Evolutionary conservation across 202 grass and related monocot species (phyloP), one percentile per base, ranked within the genome.

Genomic region (Cymbopogon flexuosus): DNA sequence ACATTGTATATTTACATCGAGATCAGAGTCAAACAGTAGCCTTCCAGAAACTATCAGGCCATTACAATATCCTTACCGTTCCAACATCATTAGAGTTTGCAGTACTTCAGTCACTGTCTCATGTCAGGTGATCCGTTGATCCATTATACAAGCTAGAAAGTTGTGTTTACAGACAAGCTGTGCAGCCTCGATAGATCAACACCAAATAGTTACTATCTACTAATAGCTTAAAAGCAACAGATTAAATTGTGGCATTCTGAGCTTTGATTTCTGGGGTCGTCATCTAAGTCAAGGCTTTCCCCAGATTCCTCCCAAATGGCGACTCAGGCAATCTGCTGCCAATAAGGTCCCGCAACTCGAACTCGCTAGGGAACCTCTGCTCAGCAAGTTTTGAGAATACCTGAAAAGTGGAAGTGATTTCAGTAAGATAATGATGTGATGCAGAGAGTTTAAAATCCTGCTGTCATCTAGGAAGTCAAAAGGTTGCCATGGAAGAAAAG

Each of bases 361-460:
- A 89, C 77, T 98, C 95, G 46, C 95, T 88, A 35, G 92, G 92
- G 64, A 98, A 98, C 80, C 95, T 95, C 79, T 88, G 90, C 78
- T 98, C 90, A 24, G 79, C 51, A 68, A 98, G 70, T 70, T 98
- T 98, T 9, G 92, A 94, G 82, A 98, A 98, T 83, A 98, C 92
- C 95, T 98, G 82, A 67, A 86, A 69, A n/a, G 47, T 67, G n/a
- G 12, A 27, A 67, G 47, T 7, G 66, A 51, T 49, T 66, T 82
- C 18, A 46, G 59, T 40, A 66, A 64, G 14, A 19, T 21, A 56
- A 59, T 11, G 19, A 24, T 10, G 8, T 0, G n/a, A 11, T 23
- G 56, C 56, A 60, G 21, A 24, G 21, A 22, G 24, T 24, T 59
- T 0, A 11, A 58, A 72, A 10, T 47, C 43, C 65, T 65, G 15